A percentile compares a stretch with the other conserved stretches of the same genome.
Evolutionary conservation across 306 rosid species (phyloP).

Genomic region (Hippophae gyantsensis): DNA sequence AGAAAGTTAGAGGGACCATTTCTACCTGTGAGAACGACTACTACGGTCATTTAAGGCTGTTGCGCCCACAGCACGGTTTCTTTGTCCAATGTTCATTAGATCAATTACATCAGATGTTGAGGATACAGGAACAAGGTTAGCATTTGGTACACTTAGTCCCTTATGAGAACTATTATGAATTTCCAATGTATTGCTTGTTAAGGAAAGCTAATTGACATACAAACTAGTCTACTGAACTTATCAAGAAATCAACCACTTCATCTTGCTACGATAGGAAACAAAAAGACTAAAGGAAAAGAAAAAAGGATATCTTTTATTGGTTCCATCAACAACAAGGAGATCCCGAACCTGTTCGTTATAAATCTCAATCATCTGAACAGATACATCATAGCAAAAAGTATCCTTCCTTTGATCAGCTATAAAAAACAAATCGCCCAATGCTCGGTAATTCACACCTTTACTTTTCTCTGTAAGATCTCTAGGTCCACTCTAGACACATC

Average conservation of each 20-base stretch:
- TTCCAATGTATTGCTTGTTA: conserved; percentile 60
- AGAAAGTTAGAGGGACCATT: conserved; percentile 3
- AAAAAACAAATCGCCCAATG: conserved; percentile 74
- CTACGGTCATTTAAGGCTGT: conserved; percentile 95
- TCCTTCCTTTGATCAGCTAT: conserved; percentile 76
- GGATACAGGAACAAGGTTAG: conserved; percentile 62
- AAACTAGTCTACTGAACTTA: not conserved
- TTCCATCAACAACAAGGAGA: conserved; percentile 77
- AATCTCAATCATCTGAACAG: conserved; percentile 95
- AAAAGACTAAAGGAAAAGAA: conserved; percentile 3
- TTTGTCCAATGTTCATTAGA: conserved; percentile 87
- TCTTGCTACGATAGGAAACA: not conserved
- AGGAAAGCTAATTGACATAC: conserved; percentile 25
- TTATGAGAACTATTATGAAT: conserved; percentile 77
- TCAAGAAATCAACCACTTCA: not conserved
- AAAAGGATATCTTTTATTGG: conserved; percentile 92
- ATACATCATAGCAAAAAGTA: conserved; percentile 65
- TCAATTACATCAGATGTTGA: conserved; percentile 82
- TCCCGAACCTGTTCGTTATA: conserved; percentile 97
- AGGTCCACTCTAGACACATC: conserved; percentile 60
- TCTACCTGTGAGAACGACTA: conserved; percentile 92
- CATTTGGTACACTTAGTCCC: conserved; percentile 90
- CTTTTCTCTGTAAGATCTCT: conserved; percentile 81
- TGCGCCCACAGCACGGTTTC: conserved; percentile 88
- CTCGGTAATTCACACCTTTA: conserved; percentile 91